phyloP scores from a whole-genome alignment of 345 rosid species.

The Raphanus raphanistrum region DNA sequence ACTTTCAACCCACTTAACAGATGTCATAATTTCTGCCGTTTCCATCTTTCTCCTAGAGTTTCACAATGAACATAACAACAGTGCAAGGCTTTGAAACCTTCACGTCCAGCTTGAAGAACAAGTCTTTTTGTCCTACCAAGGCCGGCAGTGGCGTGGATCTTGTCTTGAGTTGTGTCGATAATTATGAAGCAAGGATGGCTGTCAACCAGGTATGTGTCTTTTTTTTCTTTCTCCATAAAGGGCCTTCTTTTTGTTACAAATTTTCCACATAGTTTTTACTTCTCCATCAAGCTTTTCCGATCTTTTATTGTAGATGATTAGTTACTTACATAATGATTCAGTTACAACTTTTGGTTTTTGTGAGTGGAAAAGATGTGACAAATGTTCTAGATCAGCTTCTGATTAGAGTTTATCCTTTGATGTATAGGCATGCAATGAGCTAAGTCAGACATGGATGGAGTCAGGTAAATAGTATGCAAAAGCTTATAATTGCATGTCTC shows the following conservation, averaged over 20 bases:
- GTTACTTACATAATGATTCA: not conserved
- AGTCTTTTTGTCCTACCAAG: slow-evolving; percentile 60
- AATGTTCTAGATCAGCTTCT: not conserved
- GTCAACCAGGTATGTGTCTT: slow-evolving; percentile 81
- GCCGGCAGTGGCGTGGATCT: slow-evolving; percentile 90
- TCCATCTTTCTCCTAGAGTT: slow-evolving; percentile 55
- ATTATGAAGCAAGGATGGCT: slow-evolving; percentile 95
- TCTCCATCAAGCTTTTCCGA: not conserved
- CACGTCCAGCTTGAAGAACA: slow-evolving; percentile 67
- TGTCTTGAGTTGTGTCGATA: slow-evolving; percentile 96
- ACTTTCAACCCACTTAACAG: not conserved
- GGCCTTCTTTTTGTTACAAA: slow-evolving; percentile 2
- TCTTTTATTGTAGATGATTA: not conserved
- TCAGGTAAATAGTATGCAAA: slow-evolving; percentile 57
- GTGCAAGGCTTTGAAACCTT: slow-evolving; percentile 94
- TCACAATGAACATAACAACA: slow-evolving; percentile 86
- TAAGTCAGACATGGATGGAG: slow-evolving; percentile 94
- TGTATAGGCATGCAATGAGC: slow-evolving; percentile 90
- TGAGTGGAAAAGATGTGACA: not conserved
- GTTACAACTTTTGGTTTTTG: not conserved
- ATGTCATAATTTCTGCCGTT: not conserved
- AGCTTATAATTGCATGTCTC: not conserved
- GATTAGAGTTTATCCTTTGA: slow-evolving; percentile 10
- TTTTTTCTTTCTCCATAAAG: not conserved
- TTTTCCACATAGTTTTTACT: not conserved